A percentile compares a stretch with the other conserved stretches of the same genome.
These are phyloP conservation scores for Rhizophora mangle DNA, from an alignment of 345 rosid species.

Conservation along the genomic window DNA sequence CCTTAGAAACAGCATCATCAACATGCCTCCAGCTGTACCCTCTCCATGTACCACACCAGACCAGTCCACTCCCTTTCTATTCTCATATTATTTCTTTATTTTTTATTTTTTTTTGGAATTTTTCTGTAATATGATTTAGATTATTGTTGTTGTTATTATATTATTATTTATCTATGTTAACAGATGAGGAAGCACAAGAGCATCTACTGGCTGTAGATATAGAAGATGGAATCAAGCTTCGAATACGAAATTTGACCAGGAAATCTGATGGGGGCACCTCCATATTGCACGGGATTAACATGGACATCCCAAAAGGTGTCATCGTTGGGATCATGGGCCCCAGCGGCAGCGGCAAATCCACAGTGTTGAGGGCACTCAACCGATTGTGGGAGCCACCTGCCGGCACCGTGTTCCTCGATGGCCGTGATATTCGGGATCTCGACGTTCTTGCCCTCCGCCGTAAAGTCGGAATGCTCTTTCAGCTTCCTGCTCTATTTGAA, in stretches of 20 bases:
- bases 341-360: conserved; percentile 94
- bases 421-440: conserved; percentile 50
- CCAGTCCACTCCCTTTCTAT: no score
- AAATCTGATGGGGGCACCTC: conserved; percentile 44
- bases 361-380: conserved; percentile 50
- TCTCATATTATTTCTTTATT: no score
- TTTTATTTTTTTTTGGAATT: no score
- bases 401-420: conserved; percentile 41
- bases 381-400: no score
- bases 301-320: conserved; percentile 57
- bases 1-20: no score
- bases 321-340: conserved; percentile 88
- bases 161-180: no score
- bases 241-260: conserved; percentile 44
- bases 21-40: no score
- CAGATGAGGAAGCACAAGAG: conserved; percentile 16
- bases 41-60: no score
- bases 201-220: conserved; percentile 38
- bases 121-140: no score
- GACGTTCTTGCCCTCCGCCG: conserved; percentile 79
- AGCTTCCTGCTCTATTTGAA: conserved; percentile 80
- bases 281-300: conserved; percentile 49
- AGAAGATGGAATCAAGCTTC: conserved; percentile 37
- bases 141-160: no score
- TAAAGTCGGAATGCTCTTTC: conserved; percentile 93